Conservation (phyloP, 768 basidiomycete genomes). For the Phaffia australis region DNA sequence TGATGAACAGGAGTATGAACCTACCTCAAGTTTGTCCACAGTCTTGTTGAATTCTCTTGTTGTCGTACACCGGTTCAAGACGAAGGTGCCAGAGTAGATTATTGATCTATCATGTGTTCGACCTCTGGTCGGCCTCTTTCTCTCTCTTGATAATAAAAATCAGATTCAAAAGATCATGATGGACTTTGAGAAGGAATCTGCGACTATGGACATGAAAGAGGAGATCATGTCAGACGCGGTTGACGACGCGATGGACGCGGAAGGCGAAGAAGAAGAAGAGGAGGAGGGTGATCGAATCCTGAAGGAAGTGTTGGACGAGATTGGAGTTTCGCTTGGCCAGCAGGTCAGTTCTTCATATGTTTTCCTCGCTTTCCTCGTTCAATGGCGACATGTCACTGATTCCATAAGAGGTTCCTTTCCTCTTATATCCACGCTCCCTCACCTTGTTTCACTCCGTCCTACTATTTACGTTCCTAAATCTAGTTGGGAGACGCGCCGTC, state of each 20-base stretch:
- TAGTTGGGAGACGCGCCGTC: slow-evolving; percentile 74
- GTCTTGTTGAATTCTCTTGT: background rate
- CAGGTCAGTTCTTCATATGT: slow-evolving; percentile 40
- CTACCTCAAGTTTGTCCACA: slow-evolving; percentile 48
- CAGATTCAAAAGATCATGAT: slow-evolving; percentile 92
- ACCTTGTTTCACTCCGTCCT: background rate
- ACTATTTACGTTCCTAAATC: background rate
- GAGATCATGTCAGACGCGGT: slow-evolving; percentile 99
- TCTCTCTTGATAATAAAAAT: background rate
- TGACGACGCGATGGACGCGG: slow-evolving; percentile 89
- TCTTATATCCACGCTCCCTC: background rate
- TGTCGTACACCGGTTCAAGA: background rate
- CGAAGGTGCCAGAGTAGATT: background rate
- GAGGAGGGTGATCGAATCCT: slow-evolving; percentile 91
- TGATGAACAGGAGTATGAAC: slow-evolving; percentile 94
- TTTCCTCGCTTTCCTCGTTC: background rate
- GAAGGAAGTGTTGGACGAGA: slow-evolving; percentile 92
- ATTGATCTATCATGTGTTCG: background rate
- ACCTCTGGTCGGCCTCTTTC: background rate
- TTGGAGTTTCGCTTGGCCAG: slow-evolving; percentile 82
- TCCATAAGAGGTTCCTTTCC: background rate
- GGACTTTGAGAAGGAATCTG: slow-evolving; percentile 93
- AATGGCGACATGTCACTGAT: background rate
- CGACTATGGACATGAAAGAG: slow-evolving; percentile 99
- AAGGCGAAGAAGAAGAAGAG: slow-evolving; percentile 80